Evolutionary conservation across 305 asterid genomes (phyloP), one percentile per base, ranked within the genome.

Genomic region (Plantago coronopus): DNA sequence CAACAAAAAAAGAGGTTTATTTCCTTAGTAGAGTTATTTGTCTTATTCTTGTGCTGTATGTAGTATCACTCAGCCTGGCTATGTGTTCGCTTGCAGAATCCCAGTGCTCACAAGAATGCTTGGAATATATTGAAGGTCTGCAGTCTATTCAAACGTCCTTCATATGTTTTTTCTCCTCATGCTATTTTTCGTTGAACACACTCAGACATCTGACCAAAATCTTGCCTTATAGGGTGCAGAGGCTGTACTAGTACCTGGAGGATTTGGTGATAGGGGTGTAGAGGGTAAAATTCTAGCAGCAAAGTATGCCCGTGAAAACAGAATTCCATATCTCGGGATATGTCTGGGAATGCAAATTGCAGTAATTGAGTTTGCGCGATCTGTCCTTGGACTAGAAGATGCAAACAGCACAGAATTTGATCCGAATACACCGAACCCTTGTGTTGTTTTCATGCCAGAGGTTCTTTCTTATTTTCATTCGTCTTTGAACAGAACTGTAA

Each of bases 201-300:
- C 18, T 64, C 16, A 47, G 61, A 23, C n/a, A 13, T 72, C 69
- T 67, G 61, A 78, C 66, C 48, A 64, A 20, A 59, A 62, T 48
- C 63, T 55, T 68, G 48, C 59, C 45, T 58, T 76, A 59, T 68
- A 91, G 96, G 95, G 91, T 43, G 94, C 96, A 44, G 85, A 86
- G 75, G 95, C 83, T 49, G 61, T 91, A 61, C 81, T 91, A 58
- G 96, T 91, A 78, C 98, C 98, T 70, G 98, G 98, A 57, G 98
- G 98, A 53, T 91, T 91, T 76, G 98, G 98, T 62, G 98, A 85
- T 82, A 77, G 98, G 72, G 96, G 96, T 42, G 96, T 88, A 62
- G 88, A 91, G 88, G 98, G 98, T 31, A 91, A 88, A 74, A 88
- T 91, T 67, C 83, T 85, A 59, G 96, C 98, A 64, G 91, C 98